Conservation (phyloP, 1,139 yeast species). For the Lodderomyces parapsilosis region DNA sequence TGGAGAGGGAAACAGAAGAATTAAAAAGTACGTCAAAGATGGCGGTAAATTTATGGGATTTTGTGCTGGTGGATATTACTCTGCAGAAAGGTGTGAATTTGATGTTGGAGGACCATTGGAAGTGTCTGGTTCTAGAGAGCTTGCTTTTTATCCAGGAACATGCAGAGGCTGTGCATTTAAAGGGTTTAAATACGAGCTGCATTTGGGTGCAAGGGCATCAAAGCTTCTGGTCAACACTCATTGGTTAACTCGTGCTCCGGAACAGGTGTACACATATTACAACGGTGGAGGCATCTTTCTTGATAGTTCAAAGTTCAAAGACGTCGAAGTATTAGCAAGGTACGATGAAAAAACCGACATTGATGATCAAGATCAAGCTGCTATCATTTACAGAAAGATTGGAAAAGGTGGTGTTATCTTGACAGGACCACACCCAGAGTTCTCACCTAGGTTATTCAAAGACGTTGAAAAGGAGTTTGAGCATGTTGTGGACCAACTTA, state of each 20-base stretch:
- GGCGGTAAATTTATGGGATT: conserved; percentile 88
- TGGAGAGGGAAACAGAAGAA: conserved; percentile 64
- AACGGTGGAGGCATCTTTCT: conserved; percentile 91
- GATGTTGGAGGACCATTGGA: conserved; percentile 78
- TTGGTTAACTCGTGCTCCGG: conserved; percentile 24
- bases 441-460: conserved; percentile 52
- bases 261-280: conserved; percentile 45
- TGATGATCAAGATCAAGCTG: conserved; percentile 61
- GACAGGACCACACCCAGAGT: conserved; percentile 93
- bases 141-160: conserved; percentile 77
- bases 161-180: conserved; percentile 78
- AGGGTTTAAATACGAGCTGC: conserved; percentile 79
- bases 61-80: conserved; percentile 97
- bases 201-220: conserved; percentile 70
- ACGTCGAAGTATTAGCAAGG: conserved; percentile 70
- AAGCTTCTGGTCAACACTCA: conserved; percentile 38
- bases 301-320: conserved; percentile 59
- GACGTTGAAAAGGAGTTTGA: conserved; percentile 26
- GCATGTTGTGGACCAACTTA: conserved; percentile 37
- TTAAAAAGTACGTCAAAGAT: conserved; percentile 61
- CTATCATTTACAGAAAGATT: conserved; percentile 61
- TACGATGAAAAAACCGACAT: conserved; percentile 48
- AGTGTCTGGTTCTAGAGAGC: conserved; percentile 81
- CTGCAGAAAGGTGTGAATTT: conserved; percentile 74
- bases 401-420: conserved; percentile 78